These are phyloP conservation scores for Gymnopus androsaceus DNA, from an alignment of 1,284 basidiomycete genomes.

Conservation along the genomic window DNA sequence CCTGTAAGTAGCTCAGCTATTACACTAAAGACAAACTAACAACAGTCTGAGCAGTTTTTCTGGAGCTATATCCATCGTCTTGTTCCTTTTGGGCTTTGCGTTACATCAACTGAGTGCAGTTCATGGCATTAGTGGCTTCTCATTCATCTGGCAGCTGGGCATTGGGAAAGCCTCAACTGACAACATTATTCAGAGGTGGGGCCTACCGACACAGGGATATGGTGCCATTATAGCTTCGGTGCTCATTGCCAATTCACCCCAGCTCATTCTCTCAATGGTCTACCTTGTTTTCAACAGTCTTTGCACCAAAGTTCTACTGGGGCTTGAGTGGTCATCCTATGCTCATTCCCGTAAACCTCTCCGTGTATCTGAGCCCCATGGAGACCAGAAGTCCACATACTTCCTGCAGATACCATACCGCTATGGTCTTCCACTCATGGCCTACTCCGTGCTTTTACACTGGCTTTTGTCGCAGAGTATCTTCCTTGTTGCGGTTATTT, in stretches of 20 bases:
- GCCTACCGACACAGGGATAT: too few species aligned
- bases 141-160: too few species aligned
- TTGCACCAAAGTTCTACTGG: not conserved
- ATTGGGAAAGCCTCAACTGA: too few species aligned
- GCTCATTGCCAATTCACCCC: too few species aligned
- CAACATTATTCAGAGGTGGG: too few species aligned
- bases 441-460: not conserved
- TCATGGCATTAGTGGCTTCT: too few species aligned
- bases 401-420: not conserved
- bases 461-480: not conserved
- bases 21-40: too few species aligned
- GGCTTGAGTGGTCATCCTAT: not conserved
- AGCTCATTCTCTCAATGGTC: not conserved
- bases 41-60: too few species aligned
- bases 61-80: too few species aligned
- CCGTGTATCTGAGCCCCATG: not conserved
- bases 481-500: not conserved
- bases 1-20: not conserved
- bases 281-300: slow-evolving; percentile 2
- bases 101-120: too few species aligned
- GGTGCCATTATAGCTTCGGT: too few species aligned
- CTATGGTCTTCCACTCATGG: not conserved
- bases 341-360: not conserved
- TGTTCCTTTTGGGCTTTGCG: too few species aligned
- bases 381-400: not conserved